phyloP scores from a whole-genome alignment of 257 asterid genomes.

The Oldenlandia corymbosa region DNA sequence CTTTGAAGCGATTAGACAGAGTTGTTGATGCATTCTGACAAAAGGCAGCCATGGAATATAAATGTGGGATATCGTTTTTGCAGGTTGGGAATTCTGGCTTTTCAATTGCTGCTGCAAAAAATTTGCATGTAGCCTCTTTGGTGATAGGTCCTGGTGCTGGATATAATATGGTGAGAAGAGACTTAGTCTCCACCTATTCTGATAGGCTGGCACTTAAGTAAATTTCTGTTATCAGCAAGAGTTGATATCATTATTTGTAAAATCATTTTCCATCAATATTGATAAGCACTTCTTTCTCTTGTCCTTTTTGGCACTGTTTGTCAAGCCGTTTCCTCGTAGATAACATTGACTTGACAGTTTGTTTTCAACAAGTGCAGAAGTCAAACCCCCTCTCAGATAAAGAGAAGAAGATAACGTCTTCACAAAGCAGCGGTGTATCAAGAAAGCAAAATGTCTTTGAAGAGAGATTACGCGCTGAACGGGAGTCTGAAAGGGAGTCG shows the following conservation, averaged over 20 bases:
- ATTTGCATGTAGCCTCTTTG: constrained; percentile 43
- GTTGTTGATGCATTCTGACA: neutral
- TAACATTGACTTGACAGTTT: too few relatives aligned
- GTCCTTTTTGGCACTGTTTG: too few relatives aligned
- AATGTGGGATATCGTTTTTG: neutral
- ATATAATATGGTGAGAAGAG: constrained; percentile 70
- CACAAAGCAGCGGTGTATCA: constrained; percentile 30
- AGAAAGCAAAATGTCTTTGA: constrained; percentile 53
- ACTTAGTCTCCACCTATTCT: neutral
- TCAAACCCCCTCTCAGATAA: constrained; percentile 72
- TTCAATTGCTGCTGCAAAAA: constrained; percentile 63
- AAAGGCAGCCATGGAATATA: neutral
- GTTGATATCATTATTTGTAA: too few relatives aligned
- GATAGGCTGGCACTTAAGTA: neutral
- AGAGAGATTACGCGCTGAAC: constrained; percentile 79
- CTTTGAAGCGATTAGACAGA: neutral
- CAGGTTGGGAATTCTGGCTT: constrained; percentile 76
- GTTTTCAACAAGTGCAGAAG: constrained; percentile 43
- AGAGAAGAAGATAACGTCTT: constrained; percentile 41
- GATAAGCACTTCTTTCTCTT: too few relatives aligned
- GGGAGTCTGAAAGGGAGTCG: constrained; percentile 77
- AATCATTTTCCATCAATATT: too few relatives aligned
- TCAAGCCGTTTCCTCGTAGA: too few relatives aligned
- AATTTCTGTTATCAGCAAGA: too few relatives aligned
- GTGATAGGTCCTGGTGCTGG: constrained; percentile 94